phyloP scores from a whole-genome alignment of 1,284 basidiomycete genomes.

The Heliocybe sulcata region DNA sequence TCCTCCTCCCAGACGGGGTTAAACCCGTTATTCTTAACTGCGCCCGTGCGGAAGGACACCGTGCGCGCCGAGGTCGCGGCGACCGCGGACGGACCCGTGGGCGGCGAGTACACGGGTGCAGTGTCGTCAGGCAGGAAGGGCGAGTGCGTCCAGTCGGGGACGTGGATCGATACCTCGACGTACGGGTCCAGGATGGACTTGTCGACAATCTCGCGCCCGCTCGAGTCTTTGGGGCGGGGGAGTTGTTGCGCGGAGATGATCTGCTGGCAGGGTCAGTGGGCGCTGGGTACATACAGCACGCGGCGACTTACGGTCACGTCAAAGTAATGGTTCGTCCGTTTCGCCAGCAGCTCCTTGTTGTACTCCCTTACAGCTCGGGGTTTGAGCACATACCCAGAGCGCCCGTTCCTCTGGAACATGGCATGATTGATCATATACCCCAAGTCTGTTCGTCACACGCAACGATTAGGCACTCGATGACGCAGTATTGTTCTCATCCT shows the following conservation, averaged over 20 bases:
- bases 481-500: not conserved
- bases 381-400: constrained; percentile 88
- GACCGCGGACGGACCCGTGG: constrained; percentile 17
- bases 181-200: constrained; percentile 64
- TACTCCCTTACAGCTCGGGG: constrained; percentile 70
- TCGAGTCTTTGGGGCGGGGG: constrained; percentile 65
- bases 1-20: constrained; percentile 84
- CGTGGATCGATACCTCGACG: constrained; percentile 72
- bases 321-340: constrained; percentile 53
- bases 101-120: constrained; percentile 13
- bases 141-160: constrained; percentile 61
- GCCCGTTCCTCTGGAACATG: constrained; percentile 88
- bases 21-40: constrained; percentile 81
- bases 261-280: constrained; percentile 20
- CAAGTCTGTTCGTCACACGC: constrained; percentile 43
- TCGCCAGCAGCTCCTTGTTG: constrained; percentile 51
- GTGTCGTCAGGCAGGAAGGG: constrained; percentile 21
- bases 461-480: not conserved
- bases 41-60: constrained; percentile 46
- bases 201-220: constrained; percentile 54
- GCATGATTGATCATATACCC: constrained; percentile 90
- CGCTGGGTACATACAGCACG: too few species aligned
- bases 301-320: constrained; percentile 47
- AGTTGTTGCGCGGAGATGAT: constrained; percentile 94
- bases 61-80: constrained; percentile 35